A percentile compares a stretch with the other conserved stretches of the same genome.
Conservation (phyloP, 169 alveolate genomes). For the Eimeria acervulina region DNA sequence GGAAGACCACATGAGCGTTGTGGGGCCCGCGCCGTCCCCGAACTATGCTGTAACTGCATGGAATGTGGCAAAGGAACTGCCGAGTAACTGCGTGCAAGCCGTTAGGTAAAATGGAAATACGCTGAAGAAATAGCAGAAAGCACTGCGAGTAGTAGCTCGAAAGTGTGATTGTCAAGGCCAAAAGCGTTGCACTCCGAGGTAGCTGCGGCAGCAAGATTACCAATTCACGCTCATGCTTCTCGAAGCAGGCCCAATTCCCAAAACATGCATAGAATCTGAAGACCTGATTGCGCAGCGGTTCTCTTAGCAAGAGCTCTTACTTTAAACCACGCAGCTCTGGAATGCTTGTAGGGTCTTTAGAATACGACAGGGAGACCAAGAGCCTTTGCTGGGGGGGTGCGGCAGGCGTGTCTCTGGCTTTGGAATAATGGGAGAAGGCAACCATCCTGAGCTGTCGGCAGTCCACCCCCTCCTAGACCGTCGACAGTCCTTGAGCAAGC, state of each 20-base stretch:
- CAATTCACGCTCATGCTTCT: background rate
- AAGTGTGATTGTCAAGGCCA: background rate
- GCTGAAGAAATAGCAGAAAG: background rate
- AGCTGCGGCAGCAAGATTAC: background rate
- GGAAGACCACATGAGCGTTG: too few species aligned
- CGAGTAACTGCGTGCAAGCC: background rate
- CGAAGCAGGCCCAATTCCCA: background rate
- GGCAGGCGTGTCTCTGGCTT: background rate
- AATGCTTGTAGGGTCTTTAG: background rate
- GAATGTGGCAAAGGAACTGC: background rate
- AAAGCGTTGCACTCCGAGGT: background rate
- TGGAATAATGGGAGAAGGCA: background rate
- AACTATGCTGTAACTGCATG: background rate
- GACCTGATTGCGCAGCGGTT: background rate
- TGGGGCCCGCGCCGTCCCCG: background rate
- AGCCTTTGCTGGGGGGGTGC: background rate
- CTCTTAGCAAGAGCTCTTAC: background rate
- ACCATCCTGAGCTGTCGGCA: too few species aligned
- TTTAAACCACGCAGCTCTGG: background rate
- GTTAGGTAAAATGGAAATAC: background rate
- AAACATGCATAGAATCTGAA: background rate
- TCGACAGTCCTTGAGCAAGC: background rate
- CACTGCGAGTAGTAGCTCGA: background rate
- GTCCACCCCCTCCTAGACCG: background rate
- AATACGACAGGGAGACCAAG: background rate